Conservation (phyloP, 1,139 yeast species). For the Candida frijolesensis region DNA sequence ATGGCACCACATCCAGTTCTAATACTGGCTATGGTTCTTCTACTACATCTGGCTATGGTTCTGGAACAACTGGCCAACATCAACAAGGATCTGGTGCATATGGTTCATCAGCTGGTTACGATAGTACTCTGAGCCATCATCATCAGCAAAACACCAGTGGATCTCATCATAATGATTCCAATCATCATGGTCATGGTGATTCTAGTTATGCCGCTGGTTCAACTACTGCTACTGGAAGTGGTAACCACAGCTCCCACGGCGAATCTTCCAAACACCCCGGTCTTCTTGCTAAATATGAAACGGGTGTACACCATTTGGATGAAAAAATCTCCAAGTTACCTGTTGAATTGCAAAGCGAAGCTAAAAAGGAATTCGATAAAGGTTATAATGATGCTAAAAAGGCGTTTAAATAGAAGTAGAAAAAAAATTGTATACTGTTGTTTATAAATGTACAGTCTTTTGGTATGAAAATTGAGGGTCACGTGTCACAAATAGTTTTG, state of each 20-base stretch:
- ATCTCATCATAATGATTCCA: too few species aligned
- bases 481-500: too few species aligned
- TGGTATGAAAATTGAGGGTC: too few species aligned
- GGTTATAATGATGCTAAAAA: slow-evolving; percentile 37
- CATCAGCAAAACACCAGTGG: neutral
- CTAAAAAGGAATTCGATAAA: slow-evolving; percentile 33
- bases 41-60: neutral
- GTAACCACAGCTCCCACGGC: neutral
- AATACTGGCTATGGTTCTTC: neutral
- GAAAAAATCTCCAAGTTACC: slow-evolving; percentile 33
- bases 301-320: slow-evolving; percentile 22
- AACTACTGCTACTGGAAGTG: neutral
- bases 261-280: slow-evolving; percentile 4
- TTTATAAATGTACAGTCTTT: too few species aligned
- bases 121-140: neutral
- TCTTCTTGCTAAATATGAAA: slow-evolving; percentile 3
- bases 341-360: slow-evolving; percentile 33
- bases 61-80: slow-evolving; percentile 13
- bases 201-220: neutral
- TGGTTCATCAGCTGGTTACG: too few species aligned
- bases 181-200: slow-evolving; percentile 7
- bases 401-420: neutral
- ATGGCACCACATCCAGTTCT: too few species aligned
- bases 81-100: slow-evolving; percentile 13
- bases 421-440: neutral